Evolutionary conservation across 2,329 filamentous ascomycete species (phyloP).

Genomic region (Beauveria asiatica): DNA sequence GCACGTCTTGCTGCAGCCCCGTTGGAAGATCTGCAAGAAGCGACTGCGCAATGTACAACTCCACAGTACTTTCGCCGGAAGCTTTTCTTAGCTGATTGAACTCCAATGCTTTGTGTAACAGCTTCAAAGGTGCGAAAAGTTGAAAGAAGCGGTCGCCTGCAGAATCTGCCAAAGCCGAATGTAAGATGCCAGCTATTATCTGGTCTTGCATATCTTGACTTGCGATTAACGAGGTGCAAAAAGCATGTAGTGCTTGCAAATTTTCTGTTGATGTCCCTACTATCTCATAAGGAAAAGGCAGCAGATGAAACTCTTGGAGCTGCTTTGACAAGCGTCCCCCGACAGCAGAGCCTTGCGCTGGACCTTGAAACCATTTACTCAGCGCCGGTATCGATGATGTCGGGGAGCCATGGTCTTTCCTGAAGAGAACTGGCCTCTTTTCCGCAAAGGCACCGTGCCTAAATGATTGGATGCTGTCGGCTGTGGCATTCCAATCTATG

Average conservation of each 20-base stretch:
- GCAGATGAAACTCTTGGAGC: constrained; percentile 23
- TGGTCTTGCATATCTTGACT: constrained; percentile 22
- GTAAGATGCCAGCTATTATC: constrained; percentile 24
- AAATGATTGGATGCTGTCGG: constrained; percentile 35
- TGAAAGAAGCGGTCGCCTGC: constrained; percentile 38
- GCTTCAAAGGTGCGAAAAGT: constrained; percentile 51
- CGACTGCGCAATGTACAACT: constrained; percentile 83
- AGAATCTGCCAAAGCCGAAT: constrained; percentile 18
- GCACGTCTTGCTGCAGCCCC: constrained; percentile 55
- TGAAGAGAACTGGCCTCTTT: constrained; percentile 40
- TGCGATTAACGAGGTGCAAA: constrained; percentile 21
- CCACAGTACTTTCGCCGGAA: constrained; percentile 19
- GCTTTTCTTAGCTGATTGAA: constrained; percentile 31
- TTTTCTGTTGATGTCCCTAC: constrained; percentile 19
- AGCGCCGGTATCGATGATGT: constrained; percentile 7
- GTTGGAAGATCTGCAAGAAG: constrained; percentile 60
- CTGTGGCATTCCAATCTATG: neutral
- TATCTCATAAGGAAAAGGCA: constrained; percentile 31
- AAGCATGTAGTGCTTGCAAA: constrained; percentile 16
- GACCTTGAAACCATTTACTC: constrained; percentile 20
- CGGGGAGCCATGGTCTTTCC: constrained; percentile 34
- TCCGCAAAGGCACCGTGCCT: constrained; percentile 42
- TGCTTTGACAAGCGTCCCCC: constrained; percentile 44
- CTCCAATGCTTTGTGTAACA: constrained; percentile 52
- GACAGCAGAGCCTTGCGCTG: constrained; percentile 38